These are phyloP conservation scores for Hemileia vastatrix DNA, from an alignment of 1,284 basidiomycete genomes.

Conservation along the genomic window DNA sequence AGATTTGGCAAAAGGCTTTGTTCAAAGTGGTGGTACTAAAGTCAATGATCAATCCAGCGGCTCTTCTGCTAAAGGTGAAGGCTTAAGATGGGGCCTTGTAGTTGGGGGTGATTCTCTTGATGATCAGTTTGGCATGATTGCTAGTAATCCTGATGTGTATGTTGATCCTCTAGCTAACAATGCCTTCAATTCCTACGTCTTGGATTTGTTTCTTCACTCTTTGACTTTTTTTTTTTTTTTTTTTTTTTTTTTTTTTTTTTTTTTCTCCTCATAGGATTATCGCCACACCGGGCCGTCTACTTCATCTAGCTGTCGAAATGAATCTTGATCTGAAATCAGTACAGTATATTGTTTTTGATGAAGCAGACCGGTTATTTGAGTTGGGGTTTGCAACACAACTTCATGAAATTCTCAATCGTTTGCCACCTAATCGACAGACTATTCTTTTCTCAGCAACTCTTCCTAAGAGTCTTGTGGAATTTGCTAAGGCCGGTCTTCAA, in stretches of 20 bases:
- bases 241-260: constrained; percentile 19
- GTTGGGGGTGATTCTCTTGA: constrained; percentile 94
- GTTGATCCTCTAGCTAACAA: constrained; percentile 41
- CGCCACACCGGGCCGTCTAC: constrained; percentile 90
- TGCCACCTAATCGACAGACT: constrained; percentile 78
- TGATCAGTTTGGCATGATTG: constrained; percentile 92
- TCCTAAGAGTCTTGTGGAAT: constrained; percentile 90
- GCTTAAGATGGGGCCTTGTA: constrained; percentile 80
- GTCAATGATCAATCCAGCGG: constrained; percentile 47
- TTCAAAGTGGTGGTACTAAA: constrained; percentile 54
- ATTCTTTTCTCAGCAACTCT: constrained; percentile 92
- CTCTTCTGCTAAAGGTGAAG: constrained; percentile 52
- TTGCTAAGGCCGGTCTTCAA: constrained; percentile 88
- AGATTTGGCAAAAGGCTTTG: constrained; percentile 71
- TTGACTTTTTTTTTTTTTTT: constrained; percentile 5
- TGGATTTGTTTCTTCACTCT: neutral
- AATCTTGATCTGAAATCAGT: constrained; percentile 79
- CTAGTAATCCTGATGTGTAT: constrained; percentile 85
- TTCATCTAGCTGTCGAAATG: constrained; percentile 96
- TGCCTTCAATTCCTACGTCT: neutral
- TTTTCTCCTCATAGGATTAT: constrained; percentile 59
- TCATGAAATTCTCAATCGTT: constrained; percentile 77
- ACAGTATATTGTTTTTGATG: constrained; percentile 91
- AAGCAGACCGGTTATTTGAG: constrained; percentile 85
- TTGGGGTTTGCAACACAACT: constrained; percentile 93